Base-by-base conservation (phyloP, 371 early-diverging fungal species). In the Rhizopus sp. region DNA sequence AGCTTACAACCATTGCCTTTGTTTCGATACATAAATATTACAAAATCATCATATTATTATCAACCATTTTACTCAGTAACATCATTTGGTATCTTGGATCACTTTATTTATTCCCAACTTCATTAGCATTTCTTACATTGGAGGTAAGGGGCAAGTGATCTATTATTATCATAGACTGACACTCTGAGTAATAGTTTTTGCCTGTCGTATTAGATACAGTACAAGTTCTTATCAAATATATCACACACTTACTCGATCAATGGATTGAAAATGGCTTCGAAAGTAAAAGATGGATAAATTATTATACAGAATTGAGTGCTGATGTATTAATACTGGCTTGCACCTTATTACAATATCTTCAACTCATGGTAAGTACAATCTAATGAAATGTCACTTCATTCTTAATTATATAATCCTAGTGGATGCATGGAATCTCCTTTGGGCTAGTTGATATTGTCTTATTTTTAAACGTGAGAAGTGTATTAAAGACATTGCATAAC, bases 341-440 rank as follows among this genome's bases (percentile, higher is more conserved):
- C 31, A 87, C 88, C 3, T 63, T 87, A 33, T 64, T 79, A 17
- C 88, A 87, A 40, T 87, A 87, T 57, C 56, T 87, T 3, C 85
- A 85, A 35, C 66, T 87, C 15, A 80, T 84, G 78, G 88, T 84
- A 73, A 64, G 55, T 38, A 9, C 3, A 16, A 41, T 31, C 4
- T 29, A 41, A n/a, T 8, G 38, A 17, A 1, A 7, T 37, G 7
- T 17, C 3, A n/a, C 35, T 17, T 15, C 17, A 7, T 29, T 2
- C 2, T 46, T 23, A 7, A 23, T 13, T 6, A 38, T 38, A n/a
- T 57, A 32, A 29, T 39, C 31, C 31, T 57, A 87, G 88, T 78
- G 82, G 67, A 75, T 83, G 53, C 86, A 85, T 64, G 86, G 88
- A 0, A 78, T 84, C 16, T 84, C 88, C 2, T 87, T 87, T 72